Percentiles rank a stretch among this genome's conserved stretches.
Conservation (phyloP, 257 asterid species). For the Euphrasia confusa region DNA sequence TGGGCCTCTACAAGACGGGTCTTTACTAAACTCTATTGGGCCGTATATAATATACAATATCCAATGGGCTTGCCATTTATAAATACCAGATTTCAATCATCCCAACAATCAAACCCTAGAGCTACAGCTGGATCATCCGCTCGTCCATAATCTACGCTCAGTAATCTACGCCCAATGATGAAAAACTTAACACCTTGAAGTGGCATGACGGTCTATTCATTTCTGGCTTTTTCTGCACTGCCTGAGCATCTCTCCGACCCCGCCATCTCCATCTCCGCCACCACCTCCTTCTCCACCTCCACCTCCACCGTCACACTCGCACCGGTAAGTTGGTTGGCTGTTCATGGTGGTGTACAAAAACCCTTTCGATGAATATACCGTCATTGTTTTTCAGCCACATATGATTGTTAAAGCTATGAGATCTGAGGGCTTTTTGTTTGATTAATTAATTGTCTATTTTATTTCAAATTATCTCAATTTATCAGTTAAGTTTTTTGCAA, state of each 20-base stretch:
- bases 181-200: conserved; percentile 38
- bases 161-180: conserved; percentile 37
- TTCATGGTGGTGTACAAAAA: conserved; percentile 35
- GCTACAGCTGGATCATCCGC: too few species aligned
- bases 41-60: too few species aligned
- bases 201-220: conserved; percentile 42
- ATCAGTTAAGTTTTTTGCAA: too few species aligned
- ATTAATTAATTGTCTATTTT: too few species aligned
- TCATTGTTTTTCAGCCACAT: conserved; percentile 18
- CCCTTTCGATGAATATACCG: conserved; percentile 40
- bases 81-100: too few species aligned
- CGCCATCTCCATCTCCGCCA: background rate
- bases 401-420: conserved; percentile 76
- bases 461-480: too few species aligned
- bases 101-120: too few species aligned
- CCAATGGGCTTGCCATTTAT: too few species aligned
- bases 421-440: conserved; percentile 58
- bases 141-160: too few species aligned
- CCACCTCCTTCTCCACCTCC: background rate
- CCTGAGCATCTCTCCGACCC: conserved; percentile 36
- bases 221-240: conserved; percentile 31
- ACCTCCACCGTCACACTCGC: conserved; percentile 19
- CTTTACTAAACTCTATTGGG: too few species aligned
- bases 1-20: too few species aligned
- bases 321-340: conserved; percentile 33